These are phyloP conservation scores for Juncus effusus DNA, from an alignment of 176 grass and related monocot species.

Conservation along the genomic window DNA sequence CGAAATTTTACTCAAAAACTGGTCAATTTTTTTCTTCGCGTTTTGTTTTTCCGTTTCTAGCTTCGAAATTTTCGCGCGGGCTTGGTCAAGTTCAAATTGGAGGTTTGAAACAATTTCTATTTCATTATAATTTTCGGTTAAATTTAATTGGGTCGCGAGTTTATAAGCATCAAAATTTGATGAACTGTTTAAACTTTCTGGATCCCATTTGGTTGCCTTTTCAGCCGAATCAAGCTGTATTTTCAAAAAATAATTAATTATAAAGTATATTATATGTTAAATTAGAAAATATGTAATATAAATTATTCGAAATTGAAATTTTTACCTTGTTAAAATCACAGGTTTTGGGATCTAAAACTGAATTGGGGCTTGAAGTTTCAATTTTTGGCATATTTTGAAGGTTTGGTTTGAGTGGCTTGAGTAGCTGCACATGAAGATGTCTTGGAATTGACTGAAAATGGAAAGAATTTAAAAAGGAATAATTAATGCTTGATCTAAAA, in stretches of 20 bases:
- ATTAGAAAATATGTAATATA: no score
- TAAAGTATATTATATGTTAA: no score
- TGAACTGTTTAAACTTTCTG: slow-evolving; percentile 50
- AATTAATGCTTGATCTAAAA: slow-evolving; percentile 8
- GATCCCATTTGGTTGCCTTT: slow-evolving; percentile 97
- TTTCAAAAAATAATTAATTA: neutral
- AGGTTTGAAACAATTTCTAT: slow-evolving; percentile 53
- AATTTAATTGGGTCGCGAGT: slow-evolving; percentile 66
- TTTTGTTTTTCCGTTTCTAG: slow-evolving; percentile 64
- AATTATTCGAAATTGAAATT: slow-evolving; percentile 7
- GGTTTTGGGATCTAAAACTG: slow-evolving; percentile 70
- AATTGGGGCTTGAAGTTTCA: slow-evolving; percentile 83
- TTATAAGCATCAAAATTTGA: slow-evolving; percentile 58
- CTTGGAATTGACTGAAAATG: slow-evolving; percentile 57
- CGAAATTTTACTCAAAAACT: slow-evolving; percentile 82
- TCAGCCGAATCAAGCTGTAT: slow-evolving; percentile 50
- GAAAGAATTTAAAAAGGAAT: neutral
- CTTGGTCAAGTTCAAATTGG: slow-evolving; percentile 66
- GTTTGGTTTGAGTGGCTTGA: slow-evolving; percentile 49
- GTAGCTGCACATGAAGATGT: slow-evolving; percentile 72
- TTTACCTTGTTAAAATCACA: slow-evolving; percentile 66
- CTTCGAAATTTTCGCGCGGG: slow-evolving; percentile 45
- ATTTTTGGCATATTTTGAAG: slow-evolving; percentile 47
- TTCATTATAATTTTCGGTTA: slow-evolving; percentile 53
- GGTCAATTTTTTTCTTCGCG: slow-evolving; percentile 85